Evolutionary conservation across 139 green algal genomes (phyloP), one percentile per base, ranked within the genome.

Genomic region (Axilococcus clingmanii): DNA sequence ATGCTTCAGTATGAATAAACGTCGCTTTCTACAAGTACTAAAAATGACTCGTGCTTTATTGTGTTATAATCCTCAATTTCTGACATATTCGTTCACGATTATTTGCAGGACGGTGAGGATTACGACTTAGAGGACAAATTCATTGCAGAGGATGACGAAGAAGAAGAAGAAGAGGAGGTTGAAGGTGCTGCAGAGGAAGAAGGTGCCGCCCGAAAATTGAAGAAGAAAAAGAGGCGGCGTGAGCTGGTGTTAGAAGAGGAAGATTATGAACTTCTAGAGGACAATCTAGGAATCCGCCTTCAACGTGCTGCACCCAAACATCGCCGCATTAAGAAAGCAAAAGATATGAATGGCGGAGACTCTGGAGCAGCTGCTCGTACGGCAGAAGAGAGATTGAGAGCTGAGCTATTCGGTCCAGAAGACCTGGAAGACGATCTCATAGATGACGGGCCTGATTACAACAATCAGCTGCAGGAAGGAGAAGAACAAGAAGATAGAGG

Each of bases 191-290:
- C 35, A 46, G 44, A 20, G 35, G 23, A 33, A 35, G 14, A 71
- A 70, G 16, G n/a, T n/a, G n/a, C n/a, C n/a, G n/a, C n/a, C n/a
- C n/a, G n/a, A n/a, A n/a, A n/a, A n/a, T n/a, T n/a, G n/a, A 79
- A 75, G 35, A 74, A 77, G 49, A 80, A 80, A 59, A 56, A 56
- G 19, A 46, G 63, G n/a, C 40, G 63, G n/a, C 36, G 42, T 16
- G 63, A 79, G n/a, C 65, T 74, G 41, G 60, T 80, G 28, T 69
- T 94, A 15, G 86, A 94, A 42, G 83, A 94, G n/a, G 85, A 95
- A 38, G 86, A 95, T 55, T 94, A 88, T 49, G 80, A 91, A 27
- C 66, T 94, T 54, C 63, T 95, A 47, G 79, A 92, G 59, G 86
- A 92, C 45, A 78, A 84, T 49, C 66, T 69, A 42, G 63, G 69